A percentile compares a stretch with the other conserved stretches of the same genome.
Conservation (phyloP, 441 rosid species). For the Lepidium campestre region DNA sequence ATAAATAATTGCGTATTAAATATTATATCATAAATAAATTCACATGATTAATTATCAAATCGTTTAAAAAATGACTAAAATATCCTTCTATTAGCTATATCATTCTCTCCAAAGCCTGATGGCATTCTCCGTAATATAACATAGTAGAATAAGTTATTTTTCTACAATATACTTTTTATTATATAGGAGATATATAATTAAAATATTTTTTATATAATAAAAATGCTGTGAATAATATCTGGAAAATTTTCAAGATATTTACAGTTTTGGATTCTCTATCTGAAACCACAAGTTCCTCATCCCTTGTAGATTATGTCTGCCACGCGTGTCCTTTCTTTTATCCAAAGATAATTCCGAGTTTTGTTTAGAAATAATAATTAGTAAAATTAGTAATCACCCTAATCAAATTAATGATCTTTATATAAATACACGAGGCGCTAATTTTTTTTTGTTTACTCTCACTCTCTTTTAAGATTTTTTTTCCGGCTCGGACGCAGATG, state of each 20-base stretch:
- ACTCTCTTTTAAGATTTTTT: not conserved
- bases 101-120: too few relatives aligned
- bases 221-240: not conserved
- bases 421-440: not conserved
- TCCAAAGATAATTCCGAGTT: not conserved
- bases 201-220: not conserved
- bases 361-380: not conserved
- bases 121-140: too few relatives aligned
- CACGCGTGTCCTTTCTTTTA: slow-evolving; percentile 22
- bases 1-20: too few relatives aligned
- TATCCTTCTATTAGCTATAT: too few relatives aligned
- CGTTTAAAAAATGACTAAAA: too few relatives aligned
- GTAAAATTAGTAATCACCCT: not conserved
- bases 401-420: not conserved
- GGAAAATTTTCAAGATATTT: slow-evolving; percentile 3
- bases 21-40: too few relatives aligned
- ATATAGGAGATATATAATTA: too few relatives aligned
- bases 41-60: too few relatives aligned
- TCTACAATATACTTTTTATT: too few relatives aligned
- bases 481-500: slow-evolving; percentile 16
- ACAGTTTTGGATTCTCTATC: not conserved
- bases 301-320: not conserved
- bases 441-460: not conserved
- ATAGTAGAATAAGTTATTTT: too few relatives aligned
- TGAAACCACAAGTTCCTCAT: slow-evolving; percentile 23